Conservation (phyloP, 768 basidiomycete genomes). For the Mycena epipterygia region DNA sequence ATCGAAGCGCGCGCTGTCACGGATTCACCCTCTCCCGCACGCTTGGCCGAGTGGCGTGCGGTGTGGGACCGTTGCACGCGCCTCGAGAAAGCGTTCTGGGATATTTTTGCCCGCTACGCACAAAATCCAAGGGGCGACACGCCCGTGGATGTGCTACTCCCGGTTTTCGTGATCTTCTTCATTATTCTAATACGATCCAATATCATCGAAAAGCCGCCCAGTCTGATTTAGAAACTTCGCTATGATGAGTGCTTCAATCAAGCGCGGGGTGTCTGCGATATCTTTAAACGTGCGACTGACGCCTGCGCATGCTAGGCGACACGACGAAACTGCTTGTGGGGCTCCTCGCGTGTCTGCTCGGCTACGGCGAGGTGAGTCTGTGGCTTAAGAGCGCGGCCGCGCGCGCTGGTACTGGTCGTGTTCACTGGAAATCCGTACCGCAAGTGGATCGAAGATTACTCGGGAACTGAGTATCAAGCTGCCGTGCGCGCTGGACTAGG, state of each 20-base stretch:
- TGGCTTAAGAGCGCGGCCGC: slow-evolving; percentile 79
- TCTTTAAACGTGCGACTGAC: background rate
- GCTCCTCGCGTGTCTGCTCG: slow-evolving; percentile 87
- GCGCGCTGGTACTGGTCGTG: no score
- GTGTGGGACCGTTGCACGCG: slow-evolving; percentile 84
- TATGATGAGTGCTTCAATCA: background rate
- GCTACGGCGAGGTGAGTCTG: slow-evolving; percentile 93
- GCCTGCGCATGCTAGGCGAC: slow-evolving; percentile 66
- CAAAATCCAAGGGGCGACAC: no score
- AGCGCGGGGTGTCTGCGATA: background rate
- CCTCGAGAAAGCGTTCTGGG: slow-evolving; percentile 83
- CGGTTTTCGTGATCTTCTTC: no score
- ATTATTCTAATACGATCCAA: background rate
- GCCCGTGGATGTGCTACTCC: no score
- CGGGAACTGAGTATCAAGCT: slow-evolving; percentile 75
- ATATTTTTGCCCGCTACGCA: no score
- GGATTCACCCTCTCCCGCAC: slow-evolving; percentile 72
- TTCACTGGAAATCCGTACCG: slow-evolving; percentile 86
- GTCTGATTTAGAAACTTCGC: background rate
- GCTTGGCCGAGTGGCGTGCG: slow-evolving; percentile 74
- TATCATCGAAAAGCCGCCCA: background rate
- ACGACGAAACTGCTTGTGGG: slow-evolving; percentile 81
- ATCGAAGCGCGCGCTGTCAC: slow-evolving; percentile 76
- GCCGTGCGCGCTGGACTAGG: slow-evolving; percentile 84
- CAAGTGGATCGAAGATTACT: slow-evolving; percentile 85